These are phyloP conservation scores for Penicillium sp. DNA, from an alignment of 2,329 filamentous ascomycete species.

Conservation along the genomic window DNA sequence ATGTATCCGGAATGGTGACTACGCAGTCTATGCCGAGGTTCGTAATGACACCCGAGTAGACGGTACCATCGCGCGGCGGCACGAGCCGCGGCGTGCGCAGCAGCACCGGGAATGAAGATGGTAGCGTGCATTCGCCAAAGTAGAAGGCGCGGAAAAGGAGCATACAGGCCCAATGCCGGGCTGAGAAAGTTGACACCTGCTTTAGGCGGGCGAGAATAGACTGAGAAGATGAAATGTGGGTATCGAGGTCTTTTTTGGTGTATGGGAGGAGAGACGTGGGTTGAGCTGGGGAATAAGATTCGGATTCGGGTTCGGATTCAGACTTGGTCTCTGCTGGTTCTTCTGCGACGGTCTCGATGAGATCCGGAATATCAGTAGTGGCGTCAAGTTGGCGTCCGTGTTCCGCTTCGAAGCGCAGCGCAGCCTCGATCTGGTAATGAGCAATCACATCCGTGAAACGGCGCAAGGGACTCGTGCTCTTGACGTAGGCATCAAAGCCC, in stretches of 20 bases:
- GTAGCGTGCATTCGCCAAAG: constrained; percentile 53
- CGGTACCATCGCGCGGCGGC: constrained; percentile 23
- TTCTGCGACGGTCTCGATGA: not conserved
- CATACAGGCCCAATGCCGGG: constrained; percentile 51
- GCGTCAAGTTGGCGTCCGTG: constrained; percentile 44
- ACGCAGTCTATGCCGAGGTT: constrained; percentile 34
- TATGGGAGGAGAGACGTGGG: constrained; percentile 49
- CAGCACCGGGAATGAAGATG: constrained; percentile 45
- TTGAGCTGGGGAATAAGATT: not conserved
- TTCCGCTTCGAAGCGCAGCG: constrained; percentile 54
- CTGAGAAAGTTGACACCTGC: constrained; percentile 39
- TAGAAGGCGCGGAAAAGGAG: constrained; percentile 59
- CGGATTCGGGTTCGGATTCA: not conserved
- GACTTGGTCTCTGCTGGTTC: not conserved
- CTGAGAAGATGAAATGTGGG: constrained; percentile 46
- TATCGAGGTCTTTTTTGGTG: constrained; percentile 46
- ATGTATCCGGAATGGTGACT: constrained; percentile 25
- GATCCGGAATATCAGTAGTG: constrained; percentile 19
- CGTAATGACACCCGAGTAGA: constrained; percentile 31
- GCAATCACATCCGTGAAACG: constrained; percentile 60
- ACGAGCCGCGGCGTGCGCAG: constrained; percentile 29
- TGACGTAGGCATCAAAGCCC: constrained; percentile 54
- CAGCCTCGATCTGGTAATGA: constrained; percentile 65
- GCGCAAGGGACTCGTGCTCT: constrained; percentile 60
- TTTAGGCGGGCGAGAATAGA: constrained; percentile 42